phyloP scores from a whole-genome alignment of 2,329 filamentous ascomycete genomes.

The Monascus ruber region DNA sequence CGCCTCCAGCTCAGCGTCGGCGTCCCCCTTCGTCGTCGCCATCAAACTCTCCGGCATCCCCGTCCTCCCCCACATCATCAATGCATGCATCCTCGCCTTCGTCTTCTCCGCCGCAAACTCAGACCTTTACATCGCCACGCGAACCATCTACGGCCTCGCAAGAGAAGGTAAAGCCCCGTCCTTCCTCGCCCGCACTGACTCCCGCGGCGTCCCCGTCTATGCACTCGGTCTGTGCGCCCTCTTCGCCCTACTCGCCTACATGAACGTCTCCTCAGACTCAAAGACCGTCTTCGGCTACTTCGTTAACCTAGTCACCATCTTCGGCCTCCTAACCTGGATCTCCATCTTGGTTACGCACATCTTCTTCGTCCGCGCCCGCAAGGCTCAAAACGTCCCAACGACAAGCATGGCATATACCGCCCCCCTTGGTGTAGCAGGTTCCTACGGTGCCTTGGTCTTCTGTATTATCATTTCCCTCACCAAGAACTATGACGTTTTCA shows the following conservation, averaged over 20 bases:
- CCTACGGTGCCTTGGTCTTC: conserved; percentile 55
- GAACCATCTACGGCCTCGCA: conserved; percentile 62
- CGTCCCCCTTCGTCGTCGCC: conserved; percentile 66
- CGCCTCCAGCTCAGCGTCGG: conserved; percentile 43
- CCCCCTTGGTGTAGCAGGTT: conserved; percentile 59
- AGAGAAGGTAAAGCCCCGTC: conserved; percentile 59
- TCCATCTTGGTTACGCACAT: conserved; percentile 59
- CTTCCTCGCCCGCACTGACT: conserved; percentile 61
- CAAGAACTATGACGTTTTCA: conserved; percentile 72
- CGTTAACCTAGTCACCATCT: conserved; percentile 56
- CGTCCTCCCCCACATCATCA: conserved; percentile 55
- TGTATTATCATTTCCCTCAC: conserved; percentile 65
- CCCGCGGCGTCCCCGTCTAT: conserved; percentile 58
- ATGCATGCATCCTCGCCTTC: conserved; percentile 63
- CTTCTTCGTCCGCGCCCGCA: conserved; percentile 52
- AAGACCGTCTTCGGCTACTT: conserved; percentile 52
- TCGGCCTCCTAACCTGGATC: conserved; percentile 56
- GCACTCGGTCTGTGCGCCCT: conserved; percentile 50
- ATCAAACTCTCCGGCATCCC: conserved; percentile 54
- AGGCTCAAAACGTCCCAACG: conserved; percentile 48
- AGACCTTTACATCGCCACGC: conserved; percentile 64
- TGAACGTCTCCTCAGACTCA: conserved; percentile 51
- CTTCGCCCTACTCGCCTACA: conserved; percentile 59
- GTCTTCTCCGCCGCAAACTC: conserved; percentile 70
- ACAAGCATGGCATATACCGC: conserved; percentile 52